Percentiles rank a stretch among this genome's conserved stretches.
Evolutionary conservation across 2,329 filamentous ascomycete genomes (phyloP).

Genomic region (Diaporthe vexans): DNA sequence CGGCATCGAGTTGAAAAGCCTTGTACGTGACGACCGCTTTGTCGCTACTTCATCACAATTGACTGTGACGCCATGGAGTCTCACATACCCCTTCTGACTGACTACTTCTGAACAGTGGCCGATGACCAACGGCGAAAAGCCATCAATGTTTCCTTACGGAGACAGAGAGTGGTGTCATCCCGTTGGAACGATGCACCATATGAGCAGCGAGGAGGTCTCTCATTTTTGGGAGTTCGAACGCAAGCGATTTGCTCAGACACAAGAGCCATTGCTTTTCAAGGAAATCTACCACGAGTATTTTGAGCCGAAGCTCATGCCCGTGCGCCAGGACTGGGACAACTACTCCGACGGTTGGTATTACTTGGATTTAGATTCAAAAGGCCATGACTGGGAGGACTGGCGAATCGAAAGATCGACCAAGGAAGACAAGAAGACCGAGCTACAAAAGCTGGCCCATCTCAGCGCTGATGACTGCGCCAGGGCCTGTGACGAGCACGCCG

Average conservation of each 20-base stretch:
- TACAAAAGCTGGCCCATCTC: slow-evolving; percentile 58
- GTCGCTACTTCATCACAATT: not conserved
- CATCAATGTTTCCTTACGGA: slow-evolving; percentile 62
- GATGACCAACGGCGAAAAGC: slow-evolving; percentile 69
- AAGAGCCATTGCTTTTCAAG: slow-evolving; percentile 57
- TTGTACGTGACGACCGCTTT: slow-evolving; percentile 52
- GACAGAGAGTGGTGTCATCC: slow-evolving; percentile 68
- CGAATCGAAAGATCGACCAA: slow-evolving; percentile 52
- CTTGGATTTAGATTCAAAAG: slow-evolving; percentile 49
- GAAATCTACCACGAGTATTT: slow-evolving; percentile 65
- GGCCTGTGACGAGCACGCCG: slow-evolving; percentile 56
- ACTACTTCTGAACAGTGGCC: slow-evolving; percentile 56
- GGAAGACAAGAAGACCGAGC: slow-evolving; percentile 49
- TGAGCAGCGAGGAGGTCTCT: slow-evolving; percentile 64
- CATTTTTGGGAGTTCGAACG: slow-evolving; percentile 66
- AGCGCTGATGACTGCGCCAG: slow-evolving; percentile 59
- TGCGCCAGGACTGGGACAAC: slow-evolving; percentile 68
- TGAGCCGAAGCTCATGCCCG: slow-evolving; percentile 53
- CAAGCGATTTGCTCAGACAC: slow-evolving; percentile 48
- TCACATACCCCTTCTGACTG: not conserved
- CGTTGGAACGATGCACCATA: slow-evolving; percentile 69
- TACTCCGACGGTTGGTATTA: slow-evolving; percentile 61
- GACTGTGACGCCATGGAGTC: not conserved
- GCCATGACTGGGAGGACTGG: slow-evolving; percentile 50
- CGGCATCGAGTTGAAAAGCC: slow-evolving; percentile 56